Evolutionary conservation across 495 filamentous ascomycete species (phyloP).

Genomic region (Penicillium samsonianum): DNA sequence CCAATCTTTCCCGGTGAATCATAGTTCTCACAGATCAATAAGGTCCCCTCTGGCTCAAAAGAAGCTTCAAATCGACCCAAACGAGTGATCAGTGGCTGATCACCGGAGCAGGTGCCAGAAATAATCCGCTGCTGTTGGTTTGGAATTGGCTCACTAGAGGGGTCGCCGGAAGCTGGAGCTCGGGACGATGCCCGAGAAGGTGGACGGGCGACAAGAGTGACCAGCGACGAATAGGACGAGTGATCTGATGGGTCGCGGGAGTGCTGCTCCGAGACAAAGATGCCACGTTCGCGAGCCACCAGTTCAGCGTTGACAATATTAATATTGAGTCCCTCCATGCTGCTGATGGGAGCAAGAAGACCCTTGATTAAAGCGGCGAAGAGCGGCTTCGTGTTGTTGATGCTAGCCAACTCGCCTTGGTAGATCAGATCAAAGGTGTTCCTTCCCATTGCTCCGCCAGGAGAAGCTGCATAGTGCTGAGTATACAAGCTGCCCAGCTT

Average conservation of each 20-base stretch:
- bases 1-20: slow-evolving; percentile 75
- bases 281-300: slow-evolving; percentile 66
- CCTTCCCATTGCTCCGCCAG: slow-evolving; percentile 34
- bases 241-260: slow-evolving; percentile 50
- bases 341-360: slow-evolving; percentile 58
- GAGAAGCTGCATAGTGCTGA: slow-evolving; percentile 58
- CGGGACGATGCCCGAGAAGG: slow-evolving; percentile 30
- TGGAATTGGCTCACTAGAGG: not conserved
- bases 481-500: slow-evolving; percentile 71
- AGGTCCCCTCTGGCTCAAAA: slow-evolving; percentile 63
- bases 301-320: slow-evolving; percentile 75
- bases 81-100: slow-evolving; percentile 61
- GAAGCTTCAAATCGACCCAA: slow-evolving; percentile 63
- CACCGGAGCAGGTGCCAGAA: slow-evolving; percentile 62
- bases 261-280: slow-evolving; percentile 66
- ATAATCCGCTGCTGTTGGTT: slow-evolving; percentile 55
- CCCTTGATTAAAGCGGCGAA: slow-evolving; percentile 72
- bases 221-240: slow-evolving; percentile 56
- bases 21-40: slow-evolving; percentile 69
- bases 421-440: slow-evolving; percentile 70
- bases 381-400: slow-evolving; percentile 67
- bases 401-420: slow-evolving; percentile 60
- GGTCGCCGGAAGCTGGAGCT: slow-evolving; percentile 14
- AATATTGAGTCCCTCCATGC: slow-evolving; percentile 60
- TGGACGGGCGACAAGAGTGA: slow-evolving; percentile 56